Conservation (phyloP, 345 rosid species). For the Syzygium oleosum region DNA sequence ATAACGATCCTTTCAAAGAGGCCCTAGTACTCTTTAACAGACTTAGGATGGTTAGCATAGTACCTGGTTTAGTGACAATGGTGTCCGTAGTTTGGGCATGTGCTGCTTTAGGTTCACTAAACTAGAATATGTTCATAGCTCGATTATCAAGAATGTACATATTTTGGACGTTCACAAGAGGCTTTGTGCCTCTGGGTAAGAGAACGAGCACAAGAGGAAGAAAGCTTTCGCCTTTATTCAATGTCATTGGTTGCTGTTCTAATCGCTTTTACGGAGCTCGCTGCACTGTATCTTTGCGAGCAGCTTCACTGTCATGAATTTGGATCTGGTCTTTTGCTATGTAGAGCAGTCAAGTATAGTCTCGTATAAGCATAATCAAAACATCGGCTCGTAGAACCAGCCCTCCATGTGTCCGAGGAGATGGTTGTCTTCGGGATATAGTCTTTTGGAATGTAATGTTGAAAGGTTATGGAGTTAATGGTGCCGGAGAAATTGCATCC, state of each 20-base stretch:
- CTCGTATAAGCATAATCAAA: no score
- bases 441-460: no score
- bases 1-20: conserved; percentile 14
- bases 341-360: no score
- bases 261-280: conserved; percentile 17
- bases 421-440: no score
- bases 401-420: no score
- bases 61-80: conserved; percentile 17
- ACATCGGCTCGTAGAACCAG: no score
- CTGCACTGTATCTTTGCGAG: conserved; percentile 19
- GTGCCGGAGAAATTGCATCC: no score
- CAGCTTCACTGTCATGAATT: conserved; percentile 27
- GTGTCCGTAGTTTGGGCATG: conserved; percentile 15
- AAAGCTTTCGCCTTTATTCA: conserved; percentile 13
- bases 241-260: conserved; percentile 12
- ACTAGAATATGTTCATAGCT: conserved; percentile 16
- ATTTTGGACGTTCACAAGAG: conserved; percentile 20
- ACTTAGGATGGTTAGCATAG: conserved; percentile 16
- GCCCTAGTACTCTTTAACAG: conserved; percentile 8
- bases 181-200: conserved; percentile 20
- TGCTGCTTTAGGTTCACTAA: conserved; percentile 10
- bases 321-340: no score
- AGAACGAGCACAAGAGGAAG: conserved; percentile 3
- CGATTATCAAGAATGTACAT: conserved; percentile 10
- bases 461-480: no score